Conservation (phyloP, 2,329 filamentous ascomycete genomes). For the Colletotrichum siamense region DNA sequence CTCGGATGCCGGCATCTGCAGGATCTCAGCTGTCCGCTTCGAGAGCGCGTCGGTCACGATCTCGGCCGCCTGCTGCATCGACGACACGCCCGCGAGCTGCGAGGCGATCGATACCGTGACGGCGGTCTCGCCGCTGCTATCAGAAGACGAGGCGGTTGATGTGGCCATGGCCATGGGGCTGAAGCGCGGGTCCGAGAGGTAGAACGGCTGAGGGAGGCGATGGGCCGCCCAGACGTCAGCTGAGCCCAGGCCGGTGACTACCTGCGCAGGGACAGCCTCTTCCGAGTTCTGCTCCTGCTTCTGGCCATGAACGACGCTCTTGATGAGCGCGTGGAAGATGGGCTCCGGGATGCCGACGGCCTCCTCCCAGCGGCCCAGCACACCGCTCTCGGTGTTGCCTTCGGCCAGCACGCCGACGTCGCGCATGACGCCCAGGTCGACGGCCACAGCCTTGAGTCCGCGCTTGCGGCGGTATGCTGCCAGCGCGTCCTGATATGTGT, state of each 20-base stretch:
- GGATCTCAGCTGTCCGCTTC: background rate
- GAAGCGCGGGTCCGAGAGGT: slow-evolving; percentile 58
- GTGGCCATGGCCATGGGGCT: slow-evolving; percentile 50
- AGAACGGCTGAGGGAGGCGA: slow-evolving; percentile 54
- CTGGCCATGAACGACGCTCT: slow-evolving; percentile 42
- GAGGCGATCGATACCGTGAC: slow-evolving; percentile 26
- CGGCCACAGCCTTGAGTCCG: slow-evolving; percentile 40
- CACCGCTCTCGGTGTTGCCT: slow-evolving; percentile 35
- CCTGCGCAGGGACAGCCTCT: slow-evolving; percentile 45
- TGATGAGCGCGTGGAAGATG: slow-evolving; percentile 52
- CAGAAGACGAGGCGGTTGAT: slow-evolving; percentile 25
- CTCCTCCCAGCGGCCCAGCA: background rate
- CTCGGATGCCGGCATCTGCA: slow-evolving; percentile 12
- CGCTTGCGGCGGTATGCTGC: slow-evolving; percentile 36
- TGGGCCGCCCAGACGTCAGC: slow-evolving; percentile 35
- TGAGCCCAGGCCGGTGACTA: slow-evolving; percentile 57
- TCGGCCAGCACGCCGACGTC: slow-evolving; percentile 40
- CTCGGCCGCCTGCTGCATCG: slow-evolving; percentile 32
- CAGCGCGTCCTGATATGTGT: slow-evolving; percentile 45
- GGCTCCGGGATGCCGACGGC: slow-evolving; percentile 54
- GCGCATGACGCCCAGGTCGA: slow-evolving; percentile 41
- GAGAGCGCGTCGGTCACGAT: slow-evolving; percentile 40
- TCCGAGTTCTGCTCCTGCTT: slow-evolving; percentile 31
- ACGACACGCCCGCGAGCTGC: slow-evolving; percentile 33
- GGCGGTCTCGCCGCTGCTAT: slow-evolving; percentile 1